phyloP scores from a whole-genome alignment of 2,329 filamentous ascomycete genomes.

The Tolypocladium endophyticum region DNA sequence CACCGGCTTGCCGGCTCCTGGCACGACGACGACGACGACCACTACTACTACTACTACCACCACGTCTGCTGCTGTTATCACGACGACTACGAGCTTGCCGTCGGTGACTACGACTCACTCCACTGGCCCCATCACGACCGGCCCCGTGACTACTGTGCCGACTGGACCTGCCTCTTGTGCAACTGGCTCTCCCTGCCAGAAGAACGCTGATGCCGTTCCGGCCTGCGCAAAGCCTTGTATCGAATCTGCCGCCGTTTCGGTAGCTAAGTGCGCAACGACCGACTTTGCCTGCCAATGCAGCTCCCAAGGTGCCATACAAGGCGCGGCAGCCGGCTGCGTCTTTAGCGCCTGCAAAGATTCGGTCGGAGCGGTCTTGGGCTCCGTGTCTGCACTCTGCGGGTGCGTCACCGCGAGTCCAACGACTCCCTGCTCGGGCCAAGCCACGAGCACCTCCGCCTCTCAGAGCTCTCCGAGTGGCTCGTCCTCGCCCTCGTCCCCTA shows the following conservation, averaged over 20 bases:
- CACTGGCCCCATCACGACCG: not conserved
- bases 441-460: not conserved
- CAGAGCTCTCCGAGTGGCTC: too few relatives aligned
- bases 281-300: conserved; percentile 16
- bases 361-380: conserved; percentile 10
- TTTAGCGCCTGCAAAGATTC: conserved; percentile 10
- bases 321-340: conserved; percentile 10
- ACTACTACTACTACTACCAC: not conserved
- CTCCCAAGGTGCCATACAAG: conserved; percentile 10
- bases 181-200: conserved; percentile 10
- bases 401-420: conserved; percentile 13
- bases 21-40: not conserved
- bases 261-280: conserved; percentile 8
- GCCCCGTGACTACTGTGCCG: not conserved
- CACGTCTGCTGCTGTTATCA: not conserved
- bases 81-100: not conserved
- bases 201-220: conserved; percentile 12
- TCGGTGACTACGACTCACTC: not conserved
- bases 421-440: conserved; percentile 7
- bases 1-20: not conserved
- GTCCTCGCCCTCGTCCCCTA: not conserved
- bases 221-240: conserved; percentile 14
- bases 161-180: not conserved
- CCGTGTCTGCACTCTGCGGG: conserved; percentile 11
- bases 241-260: conserved; percentile 11